These are phyloP conservation scores for Mortierella claussenii DNA, from an alignment of 192 early-diverging fungal species.

Conservation along the genomic window DNA sequence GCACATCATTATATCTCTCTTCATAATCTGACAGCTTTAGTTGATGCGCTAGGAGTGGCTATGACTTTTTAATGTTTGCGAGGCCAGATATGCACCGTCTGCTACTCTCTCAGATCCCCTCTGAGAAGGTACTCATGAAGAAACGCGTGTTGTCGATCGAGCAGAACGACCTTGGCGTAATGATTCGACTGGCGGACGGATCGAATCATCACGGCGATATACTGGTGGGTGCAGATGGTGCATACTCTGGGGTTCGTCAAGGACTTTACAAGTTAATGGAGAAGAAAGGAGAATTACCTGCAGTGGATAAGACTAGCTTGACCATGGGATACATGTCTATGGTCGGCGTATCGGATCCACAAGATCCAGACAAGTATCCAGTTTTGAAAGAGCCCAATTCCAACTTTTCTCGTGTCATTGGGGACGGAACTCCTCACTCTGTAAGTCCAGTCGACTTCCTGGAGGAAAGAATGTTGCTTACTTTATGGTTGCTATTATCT, in stretches of 20 bases:
- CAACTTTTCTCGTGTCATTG: constrained; percentile 3
- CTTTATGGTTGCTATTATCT: too few relatives aligned
- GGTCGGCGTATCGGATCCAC: constrained; percentile 13
- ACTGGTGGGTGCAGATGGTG: constrained; percentile 26
- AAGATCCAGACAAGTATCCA: constrained; percentile 20
- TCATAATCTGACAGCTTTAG: neutral
- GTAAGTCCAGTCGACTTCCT: too few relatives aligned
- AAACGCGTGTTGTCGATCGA: constrained; percentile 5
- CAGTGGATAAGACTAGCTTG: neutral
- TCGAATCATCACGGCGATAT: constrained; percentile 19
- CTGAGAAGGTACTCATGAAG: constrained; percentile 12
- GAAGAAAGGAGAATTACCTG: neutral
- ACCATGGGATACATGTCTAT: neutral
- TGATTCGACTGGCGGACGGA: constrained; percentile 4
- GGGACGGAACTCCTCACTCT: neutral
- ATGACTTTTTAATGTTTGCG: constrained; percentile 5
- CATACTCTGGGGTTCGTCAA: constrained; percentile 13
- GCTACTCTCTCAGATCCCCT: constrained; percentile 5
- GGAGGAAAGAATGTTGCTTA: too few relatives aligned
- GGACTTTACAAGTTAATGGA: constrained; percentile 3
- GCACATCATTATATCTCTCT: too few relatives aligned
- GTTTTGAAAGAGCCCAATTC: neutral
- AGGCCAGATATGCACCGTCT: constrained; percentile 11
- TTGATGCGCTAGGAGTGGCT: neutral
- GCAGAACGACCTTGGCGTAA: constrained; percentile 6